phyloP scores from a whole-genome alignment of 352 stramenopile genomes.

The Pilasporangium apinafurcum region DNA sequence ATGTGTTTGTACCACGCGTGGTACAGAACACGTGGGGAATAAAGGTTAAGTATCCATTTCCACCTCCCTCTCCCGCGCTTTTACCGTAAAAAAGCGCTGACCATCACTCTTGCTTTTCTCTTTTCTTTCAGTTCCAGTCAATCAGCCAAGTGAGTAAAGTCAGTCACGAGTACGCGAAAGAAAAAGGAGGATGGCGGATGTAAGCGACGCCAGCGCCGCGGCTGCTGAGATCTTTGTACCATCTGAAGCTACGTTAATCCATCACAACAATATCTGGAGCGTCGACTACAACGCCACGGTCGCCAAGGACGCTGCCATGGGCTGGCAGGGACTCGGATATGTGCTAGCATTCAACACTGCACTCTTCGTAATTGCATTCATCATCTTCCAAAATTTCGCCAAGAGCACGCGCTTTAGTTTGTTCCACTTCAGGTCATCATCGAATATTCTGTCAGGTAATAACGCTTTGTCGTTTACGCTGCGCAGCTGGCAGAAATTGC shows the following conservation, averaged over 20 bases:
- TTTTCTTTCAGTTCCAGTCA: too few relatives aligned
- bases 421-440: constrained; percentile 56
- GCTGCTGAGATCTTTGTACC: constrained; percentile 5
- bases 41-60: too few relatives aligned
- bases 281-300: constrained; percentile 80
- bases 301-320: constrained; percentile 62
- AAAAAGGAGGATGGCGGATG: not conserved
- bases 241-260: too few relatives aligned
- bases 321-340: constrained; percentile 77
- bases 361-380: constrained; percentile 59
- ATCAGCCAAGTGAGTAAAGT: too few relatives aligned
- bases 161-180: too few relatives aligned
- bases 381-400: constrained; percentile 60
- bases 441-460: constrained; percentile 26
- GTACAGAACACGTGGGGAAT: too few relatives aligned
- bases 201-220: not conserved
- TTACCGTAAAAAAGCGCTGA: too few relatives aligned
- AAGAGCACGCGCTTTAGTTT: constrained; percentile 67
- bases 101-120: too few relatives aligned
- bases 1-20: too few relatives aligned
- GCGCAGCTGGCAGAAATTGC: constrained; percentile 49
- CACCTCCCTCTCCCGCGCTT: too few relatives aligned
- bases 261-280: constrained; percentile 63
- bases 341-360: constrained; percentile 61
- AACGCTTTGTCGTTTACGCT: constrained; percentile 39